phyloP scores from a whole-genome alignment of 2,329 filamentous ascomycete genomes.

The Arthrobotrys conoides region DNA sequence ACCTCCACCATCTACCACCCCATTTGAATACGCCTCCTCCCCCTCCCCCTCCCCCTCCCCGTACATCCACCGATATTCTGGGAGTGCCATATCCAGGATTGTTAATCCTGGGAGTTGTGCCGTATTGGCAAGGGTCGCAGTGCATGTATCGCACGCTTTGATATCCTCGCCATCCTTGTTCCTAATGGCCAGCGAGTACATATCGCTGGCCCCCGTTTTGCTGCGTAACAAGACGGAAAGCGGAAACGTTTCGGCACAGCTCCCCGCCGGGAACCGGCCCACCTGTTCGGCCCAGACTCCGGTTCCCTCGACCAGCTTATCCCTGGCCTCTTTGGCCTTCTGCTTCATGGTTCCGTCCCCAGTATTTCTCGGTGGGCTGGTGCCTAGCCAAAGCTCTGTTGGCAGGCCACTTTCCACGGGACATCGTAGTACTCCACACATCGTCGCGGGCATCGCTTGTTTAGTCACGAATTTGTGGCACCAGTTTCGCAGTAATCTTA shows the following conservation, averaged over 20 bases:
- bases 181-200: background rate
- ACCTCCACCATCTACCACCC: background rate
- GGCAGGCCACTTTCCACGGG: background rate
- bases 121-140: background rate
- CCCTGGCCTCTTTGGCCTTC: background rate
- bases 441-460: too few relatives aligned
- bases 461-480: too few relatives aligned
- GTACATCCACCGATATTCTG: background rate
- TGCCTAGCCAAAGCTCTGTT: background rate
- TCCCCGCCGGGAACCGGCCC: background rate
- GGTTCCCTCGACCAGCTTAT: background rate
- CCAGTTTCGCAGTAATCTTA: too few relatives aligned
- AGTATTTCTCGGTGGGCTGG: background rate
- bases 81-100: background rate
- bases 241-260: constrained; percentile 25
- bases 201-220: too few relatives aligned
- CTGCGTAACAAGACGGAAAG: background rate
- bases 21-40: background rate
- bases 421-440: background rate
- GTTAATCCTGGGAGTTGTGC: background rate
- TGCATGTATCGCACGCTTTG: constrained; percentile 1
- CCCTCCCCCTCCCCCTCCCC: too few relatives aligned
- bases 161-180: background rate
- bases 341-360: background rate
- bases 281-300: background rate